Percentiles rank a stretch among this genome's conserved stretches.
phyloP scores from a whole-genome alignment of 2,329 filamentous ascomycete genomes.

The Cercospora citrullina region DNA sequence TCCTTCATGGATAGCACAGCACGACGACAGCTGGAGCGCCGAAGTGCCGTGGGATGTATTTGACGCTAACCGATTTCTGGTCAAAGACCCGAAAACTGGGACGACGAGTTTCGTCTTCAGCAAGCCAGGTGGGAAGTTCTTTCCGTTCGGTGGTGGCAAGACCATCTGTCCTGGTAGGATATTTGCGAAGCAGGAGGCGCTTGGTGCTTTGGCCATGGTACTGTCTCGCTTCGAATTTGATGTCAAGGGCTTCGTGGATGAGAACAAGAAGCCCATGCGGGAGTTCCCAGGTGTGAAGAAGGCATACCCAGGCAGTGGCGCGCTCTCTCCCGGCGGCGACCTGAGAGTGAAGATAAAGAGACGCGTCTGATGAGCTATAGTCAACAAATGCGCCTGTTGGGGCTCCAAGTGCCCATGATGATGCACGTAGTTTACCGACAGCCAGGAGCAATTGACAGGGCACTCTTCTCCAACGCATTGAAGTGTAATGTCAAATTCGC shows the following conservation, averaged over 20 bases:
- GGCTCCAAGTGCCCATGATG: background rate
- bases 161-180: slow-evolving; percentile 33
- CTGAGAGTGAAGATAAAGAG: slow-evolving; percentile 29
- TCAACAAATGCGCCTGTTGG: background rate
- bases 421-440: background rate
- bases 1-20: slow-evolving; percentile 35
- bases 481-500: background rate
- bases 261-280: slow-evolving; percentile 24
- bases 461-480: background rate
- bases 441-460: background rate
- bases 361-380: background rate
- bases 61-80: slow-evolving; percentile 35
- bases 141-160: slow-evolving; percentile 38
- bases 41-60: slow-evolving; percentile 26
- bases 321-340: slow-evolving; percentile 33
- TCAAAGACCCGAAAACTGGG: slow-evolving; percentile 32
- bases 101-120: slow-evolving; percentile 31
- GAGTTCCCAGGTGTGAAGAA: slow-evolving; percentile 29
- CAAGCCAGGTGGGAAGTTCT: slow-evolving; percentile 35
- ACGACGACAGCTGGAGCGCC: slow-evolving; percentile 32
- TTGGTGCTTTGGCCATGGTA: slow-evolving; percentile 33
- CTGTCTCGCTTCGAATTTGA: slow-evolving; percentile 34
- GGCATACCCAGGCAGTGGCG: slow-evolving; percentile 30
- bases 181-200: slow-evolving; percentile 37
- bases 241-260: slow-evolving; percentile 30